Percentiles rank a stretch among this genome's conserved stretches.
These are phyloP conservation scores for Gnaphalium uliginosum DNA, from an alignment of 129 eudicot genomes.

Conservation along the genomic window DNA sequence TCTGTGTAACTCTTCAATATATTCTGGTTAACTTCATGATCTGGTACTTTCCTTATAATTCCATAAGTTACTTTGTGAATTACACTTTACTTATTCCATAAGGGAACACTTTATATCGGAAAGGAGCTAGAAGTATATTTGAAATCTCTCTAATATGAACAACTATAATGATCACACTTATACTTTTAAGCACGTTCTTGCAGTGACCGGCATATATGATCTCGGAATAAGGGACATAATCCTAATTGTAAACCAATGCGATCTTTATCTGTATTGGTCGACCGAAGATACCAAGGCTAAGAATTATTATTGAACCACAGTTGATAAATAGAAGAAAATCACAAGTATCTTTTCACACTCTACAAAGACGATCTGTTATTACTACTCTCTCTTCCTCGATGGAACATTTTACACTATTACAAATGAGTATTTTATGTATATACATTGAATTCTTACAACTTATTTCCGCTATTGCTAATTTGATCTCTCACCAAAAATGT, in stretches of 20 bases:
- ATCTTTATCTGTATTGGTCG: not conserved
- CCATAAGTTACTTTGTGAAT: slow-evolving; percentile 18
- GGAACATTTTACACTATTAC: too few relatives aligned
- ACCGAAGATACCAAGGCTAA: not conserved
- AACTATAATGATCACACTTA: not conserved
- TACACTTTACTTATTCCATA: not conserved
- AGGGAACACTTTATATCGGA: not conserved
- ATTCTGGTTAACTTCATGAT: not conserved
- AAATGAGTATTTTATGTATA: too few relatives aligned
- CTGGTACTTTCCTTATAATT: not conserved
- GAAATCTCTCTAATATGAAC: not conserved
- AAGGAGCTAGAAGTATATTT: not conserved
- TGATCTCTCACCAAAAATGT: too few relatives aligned
- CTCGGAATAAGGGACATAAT: not conserved
- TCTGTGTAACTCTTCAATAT: not conserved
- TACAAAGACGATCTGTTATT: too few relatives aligned
- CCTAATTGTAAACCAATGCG: not conserved
- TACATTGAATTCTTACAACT: too few relatives aligned
- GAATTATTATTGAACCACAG: slow-evolving; percentile 4
- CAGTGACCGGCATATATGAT: too few relatives aligned
- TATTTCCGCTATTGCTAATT: too few relatives aligned
- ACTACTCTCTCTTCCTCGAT: too few relatives aligned
- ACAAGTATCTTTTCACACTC: not conserved
- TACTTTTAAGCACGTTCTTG: slow-evolving; percentile 8
- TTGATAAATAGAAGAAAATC: not conserved